A percentile compares a stretch with the other conserved stretches of the same genome.
Evolutionary conservation across 352 stramenopile species (phyloP).

Genomic region (Globisporangium nodosum): DNA sequence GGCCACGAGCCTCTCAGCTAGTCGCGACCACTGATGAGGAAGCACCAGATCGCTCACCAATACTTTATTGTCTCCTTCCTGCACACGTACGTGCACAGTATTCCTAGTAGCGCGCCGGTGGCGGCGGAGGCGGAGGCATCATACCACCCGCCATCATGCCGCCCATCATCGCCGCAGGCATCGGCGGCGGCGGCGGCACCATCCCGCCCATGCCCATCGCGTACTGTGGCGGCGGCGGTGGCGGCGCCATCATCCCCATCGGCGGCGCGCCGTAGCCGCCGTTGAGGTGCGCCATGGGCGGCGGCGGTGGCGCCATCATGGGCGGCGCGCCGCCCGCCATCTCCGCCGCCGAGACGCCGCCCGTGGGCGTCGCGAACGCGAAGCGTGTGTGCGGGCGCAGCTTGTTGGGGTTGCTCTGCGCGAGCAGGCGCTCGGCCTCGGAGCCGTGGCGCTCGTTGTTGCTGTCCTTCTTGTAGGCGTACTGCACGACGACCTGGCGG

Average conservation of each 20-base stretch:
- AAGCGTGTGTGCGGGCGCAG: conserved; percentile 79
- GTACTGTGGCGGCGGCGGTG: conserved; percentile 23
- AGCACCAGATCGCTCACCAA: too few species aligned
- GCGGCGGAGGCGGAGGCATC: conserved; percentile 41
- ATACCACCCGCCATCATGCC: not conserved
- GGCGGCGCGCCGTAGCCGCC: conserved; percentile 31
- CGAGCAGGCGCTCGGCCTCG: conserved; percentile 82
- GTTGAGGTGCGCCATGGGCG: conserved; percentile 20
- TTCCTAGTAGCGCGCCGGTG: conserved; percentile 25
- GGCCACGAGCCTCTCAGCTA: too few species aligned
- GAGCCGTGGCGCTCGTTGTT: conserved; percentile 91
- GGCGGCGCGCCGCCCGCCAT: conserved; percentile 2
- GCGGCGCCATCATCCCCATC: conserved; percentile 26
- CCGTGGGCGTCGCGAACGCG: conserved; percentile 24
- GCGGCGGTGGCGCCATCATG: conserved; percentile 23
- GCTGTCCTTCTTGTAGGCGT: conserved; percentile 98
- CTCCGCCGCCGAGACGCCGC: conserved; percentile 2
- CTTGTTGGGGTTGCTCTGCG: conserved; percentile 79
- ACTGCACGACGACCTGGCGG: conserved; percentile 97
- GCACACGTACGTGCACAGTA: not conserved
- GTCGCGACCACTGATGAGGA: too few species aligned
- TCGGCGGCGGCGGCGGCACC: conserved; percentile 24
- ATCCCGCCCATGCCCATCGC: conserved; percentile 23
- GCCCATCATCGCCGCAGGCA: conserved; percentile 21
- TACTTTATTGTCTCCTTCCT: not conserved